Evolutionary conservation across 768 basidiomycete genomes (phyloP), one percentile per base, ranked within the genome.

Genomic region (Leccinum broughii): DNA sequence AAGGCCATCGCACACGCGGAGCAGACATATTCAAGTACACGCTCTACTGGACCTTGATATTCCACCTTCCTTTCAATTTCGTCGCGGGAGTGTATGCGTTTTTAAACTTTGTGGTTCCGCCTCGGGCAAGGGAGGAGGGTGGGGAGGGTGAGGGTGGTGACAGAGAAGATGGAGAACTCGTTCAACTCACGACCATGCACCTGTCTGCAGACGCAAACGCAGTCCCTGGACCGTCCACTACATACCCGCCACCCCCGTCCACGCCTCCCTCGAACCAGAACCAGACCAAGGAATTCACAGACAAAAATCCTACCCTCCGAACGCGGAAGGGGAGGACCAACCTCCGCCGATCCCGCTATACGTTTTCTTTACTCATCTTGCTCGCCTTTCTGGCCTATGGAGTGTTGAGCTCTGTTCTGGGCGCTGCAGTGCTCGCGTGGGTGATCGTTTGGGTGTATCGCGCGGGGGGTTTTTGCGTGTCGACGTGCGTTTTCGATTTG

Each of bases 1-100:
- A 34, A 13, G 34, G 34, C 41, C 39, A 39, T 39, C 22, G 35
- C 39, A 44, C 13, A 37, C 51, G 7, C 26, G 4, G 20, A 17
- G 26, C 30, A 81, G 80, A 78, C 49, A 62, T 82, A 50, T 81
- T 80, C 65, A 70, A 63, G 13, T 81, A 81, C 69, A 81, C 79
- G 10, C 71, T 82, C 11, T 81, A 80, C 63, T 81, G 80, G 80
- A 78, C 78, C 1, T 57, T 81, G n/a, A 69, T 81, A 28, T 77
- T 81, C 63, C 76, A 81, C 65, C 70, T 70, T n/a, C 80, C 81
- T 0, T 67, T 76, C 46, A 81, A 44, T 44, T 44, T 44, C 8
- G n/a, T 11, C 10, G 41, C 41, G 10, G 41, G 41, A n/a, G 41
- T 44, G n/a, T 44, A 44, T 44, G 41, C 41, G 10, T 44, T 44